phyloP scores from a whole-genome alignment of 2,329 filamentous ascomycete genomes.

The Aspergillus pseudotamarii region DNA sequence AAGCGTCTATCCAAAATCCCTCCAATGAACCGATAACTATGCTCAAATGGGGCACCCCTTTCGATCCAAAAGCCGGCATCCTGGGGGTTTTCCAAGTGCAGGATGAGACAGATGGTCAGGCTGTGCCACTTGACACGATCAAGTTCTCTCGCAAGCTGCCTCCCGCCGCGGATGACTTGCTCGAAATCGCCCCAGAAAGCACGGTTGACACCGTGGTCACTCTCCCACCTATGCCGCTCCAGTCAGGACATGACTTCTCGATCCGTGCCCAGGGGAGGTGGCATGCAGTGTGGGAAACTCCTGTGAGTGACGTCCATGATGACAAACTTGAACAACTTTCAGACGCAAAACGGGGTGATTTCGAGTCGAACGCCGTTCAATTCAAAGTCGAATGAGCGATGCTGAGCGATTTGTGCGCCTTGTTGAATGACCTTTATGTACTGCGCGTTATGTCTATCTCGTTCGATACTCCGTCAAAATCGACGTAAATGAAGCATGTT shows the following conservation, averaged over 20 bases:
- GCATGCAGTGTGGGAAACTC: slow-evolving; percentile 38
- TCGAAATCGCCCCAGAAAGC: slow-evolving; percentile 32
- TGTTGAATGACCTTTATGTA: neutral
- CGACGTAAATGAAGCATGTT: neutral
- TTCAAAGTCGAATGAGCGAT: neutral
- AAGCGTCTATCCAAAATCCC: slow-evolving; percentile 32
- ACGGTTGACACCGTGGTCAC: slow-evolving; percentile 27
- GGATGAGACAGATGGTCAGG: slow-evolving; percentile 24
- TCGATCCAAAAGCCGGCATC: slow-evolving; percentile 36
- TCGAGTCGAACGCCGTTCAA: neutral
- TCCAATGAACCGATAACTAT: slow-evolving; percentile 33
- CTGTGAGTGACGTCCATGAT: neutral
- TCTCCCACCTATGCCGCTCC: slow-evolving; percentile 30
- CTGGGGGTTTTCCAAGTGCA: slow-evolving; percentile 36
- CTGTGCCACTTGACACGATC: slow-evolving; percentile 33
- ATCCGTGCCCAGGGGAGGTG: slow-evolving; percentile 39
- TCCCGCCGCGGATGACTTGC: slow-evolving; percentile 30
- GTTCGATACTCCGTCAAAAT: neutral
- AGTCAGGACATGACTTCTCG: slow-evolving; percentile 34
- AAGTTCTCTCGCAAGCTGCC: slow-evolving; percentile 40
- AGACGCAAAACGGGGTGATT: neutral
- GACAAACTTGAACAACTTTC: slow-evolving; percentile 2
- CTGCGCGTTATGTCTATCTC: neutral
- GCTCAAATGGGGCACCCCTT: slow-evolving; percentile 41
- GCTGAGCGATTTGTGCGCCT: neutral